Evolutionary conservation across 148 eudicot species (phyloP).

Genomic region (Amaranthus palmeri): DNA sequence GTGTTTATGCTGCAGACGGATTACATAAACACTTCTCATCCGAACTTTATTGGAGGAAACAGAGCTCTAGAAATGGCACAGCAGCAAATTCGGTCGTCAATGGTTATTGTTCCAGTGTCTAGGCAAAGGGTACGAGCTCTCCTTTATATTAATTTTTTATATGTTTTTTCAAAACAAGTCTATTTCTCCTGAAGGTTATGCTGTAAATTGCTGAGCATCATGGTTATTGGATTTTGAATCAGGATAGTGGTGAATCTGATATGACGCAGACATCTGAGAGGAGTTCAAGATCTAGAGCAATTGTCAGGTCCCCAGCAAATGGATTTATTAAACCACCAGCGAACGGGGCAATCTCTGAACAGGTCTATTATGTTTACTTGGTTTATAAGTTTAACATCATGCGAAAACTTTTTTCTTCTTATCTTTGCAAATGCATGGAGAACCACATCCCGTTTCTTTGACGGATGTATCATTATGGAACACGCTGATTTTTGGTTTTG

Average conservation of each 20-base stretch:
- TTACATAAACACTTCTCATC: constrained; percentile 62
- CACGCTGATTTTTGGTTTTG: not conserved
- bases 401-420: not conserved
- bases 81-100: constrained; percentile 33
- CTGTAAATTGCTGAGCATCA: constrained; percentile 1
- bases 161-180: not conserved
- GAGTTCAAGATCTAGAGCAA: constrained; percentile 36
- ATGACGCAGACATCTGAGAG: constrained; percentile 27
- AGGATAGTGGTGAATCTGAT: constrained; percentile 44
- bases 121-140: constrained; percentile 35
- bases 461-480: not conserved
- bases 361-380: constrained; percentile 27
- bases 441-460: not conserved
- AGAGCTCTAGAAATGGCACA: constrained; percentile 48
- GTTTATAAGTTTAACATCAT: not conserved
- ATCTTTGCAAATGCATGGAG: not conserved
- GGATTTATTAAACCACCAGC: constrained; percentile 34
- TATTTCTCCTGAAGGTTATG: constrained; percentile 1
- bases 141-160: not conserved
- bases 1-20: constrained; percentile 37
- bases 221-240: constrained; percentile 11
- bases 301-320: constrained; percentile 45
- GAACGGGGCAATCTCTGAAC: constrained; percentile 38
- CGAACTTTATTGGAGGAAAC: constrained; percentile 58
- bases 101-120: constrained; percentile 24